Evolutionary conservation across 768 basidiomycete genomes (phyloP).

Genomic region (Amanita pallidorosea): DNA sequence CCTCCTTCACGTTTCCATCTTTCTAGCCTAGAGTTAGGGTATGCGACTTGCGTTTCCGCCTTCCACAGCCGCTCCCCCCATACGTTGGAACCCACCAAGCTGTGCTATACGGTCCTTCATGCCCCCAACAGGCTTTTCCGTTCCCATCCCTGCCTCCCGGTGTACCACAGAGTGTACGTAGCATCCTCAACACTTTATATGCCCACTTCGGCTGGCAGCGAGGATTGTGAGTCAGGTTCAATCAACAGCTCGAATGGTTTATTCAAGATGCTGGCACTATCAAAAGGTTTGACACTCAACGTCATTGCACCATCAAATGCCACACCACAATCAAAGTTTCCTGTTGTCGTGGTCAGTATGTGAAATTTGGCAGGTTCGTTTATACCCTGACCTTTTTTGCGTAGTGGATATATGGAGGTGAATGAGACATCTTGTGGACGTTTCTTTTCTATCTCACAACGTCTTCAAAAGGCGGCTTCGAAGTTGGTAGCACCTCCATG

Average conservation of each 20-base stretch:
- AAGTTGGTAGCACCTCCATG: conserved; percentile 18
- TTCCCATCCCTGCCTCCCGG: conserved; percentile 14
- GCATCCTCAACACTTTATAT: conserved; percentile 18
- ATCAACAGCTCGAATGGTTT: background rate
- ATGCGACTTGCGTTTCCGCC: conserved; percentile 30
- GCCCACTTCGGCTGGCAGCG: conserved; percentile 17
- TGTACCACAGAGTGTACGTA: conserved; percentile 17
- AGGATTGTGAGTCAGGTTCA: conserved; percentile 29
- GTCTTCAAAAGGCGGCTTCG: conserved; percentile 17
- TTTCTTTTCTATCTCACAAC: background rate
- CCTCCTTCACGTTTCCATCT: background rate
- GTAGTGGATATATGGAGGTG: conserved; percentile 26
- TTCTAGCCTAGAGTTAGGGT: conserved; percentile 12
- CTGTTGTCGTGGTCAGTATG: conserved; percentile 26
- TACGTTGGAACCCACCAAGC: conserved; percentile 28
- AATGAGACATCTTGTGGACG: background rate
- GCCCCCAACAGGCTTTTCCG: conserved; percentile 30
- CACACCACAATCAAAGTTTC: conserved; percentile 23
- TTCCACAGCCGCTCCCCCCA: conserved; percentile 25
- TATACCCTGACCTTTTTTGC: background rate
- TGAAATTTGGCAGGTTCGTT: background rate
- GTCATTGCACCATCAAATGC: conserved; percentile 25
- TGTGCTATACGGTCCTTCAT: conserved; percentile 32
- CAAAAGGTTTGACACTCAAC: conserved; percentile 25
- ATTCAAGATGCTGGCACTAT: background rate